phyloP scores from a whole-genome alignment of 306 rosid species.

The Dicorynia guianensis region DNA sequence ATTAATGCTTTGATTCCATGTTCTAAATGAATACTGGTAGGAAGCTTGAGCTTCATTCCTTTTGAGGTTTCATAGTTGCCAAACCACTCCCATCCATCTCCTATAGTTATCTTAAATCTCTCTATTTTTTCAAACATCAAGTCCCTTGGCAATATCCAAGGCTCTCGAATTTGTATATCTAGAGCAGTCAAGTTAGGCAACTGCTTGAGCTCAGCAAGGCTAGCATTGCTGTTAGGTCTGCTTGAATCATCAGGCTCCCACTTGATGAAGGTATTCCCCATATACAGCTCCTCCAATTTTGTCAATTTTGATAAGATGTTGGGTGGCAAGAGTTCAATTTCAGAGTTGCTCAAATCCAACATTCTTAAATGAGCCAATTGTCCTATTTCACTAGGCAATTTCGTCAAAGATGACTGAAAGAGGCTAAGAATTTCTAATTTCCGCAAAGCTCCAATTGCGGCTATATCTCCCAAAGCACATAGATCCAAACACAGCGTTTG shows the following conservation, averaged over 20 bases:
- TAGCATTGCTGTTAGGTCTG: neutral
- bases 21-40: no score
- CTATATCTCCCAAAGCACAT: no score
- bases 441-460: neutral
- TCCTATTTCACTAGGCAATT: neutral
- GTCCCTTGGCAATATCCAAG: neutral
- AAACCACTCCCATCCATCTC: neutral
- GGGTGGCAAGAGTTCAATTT: neutral
- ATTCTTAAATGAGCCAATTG: neutral
- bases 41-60: no score
- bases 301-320: neutral
- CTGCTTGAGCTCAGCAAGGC: neutral
- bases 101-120: neutral
- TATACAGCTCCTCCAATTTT: neutral
- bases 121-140: neutral
- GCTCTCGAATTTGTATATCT: neutral
- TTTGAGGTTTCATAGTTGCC: neutral
- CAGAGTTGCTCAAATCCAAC: neutral
- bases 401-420: rapidly evolving
- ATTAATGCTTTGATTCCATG: no score
- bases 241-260: neutral
- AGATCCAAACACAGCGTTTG: no score
- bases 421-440: neutral
- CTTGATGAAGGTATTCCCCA: neutral
- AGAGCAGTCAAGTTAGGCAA: neutral